Evolutionary conservation across 1,139 yeast genomes (phyloP).

Genomic region (Meyerozyma athensensis): DNA sequence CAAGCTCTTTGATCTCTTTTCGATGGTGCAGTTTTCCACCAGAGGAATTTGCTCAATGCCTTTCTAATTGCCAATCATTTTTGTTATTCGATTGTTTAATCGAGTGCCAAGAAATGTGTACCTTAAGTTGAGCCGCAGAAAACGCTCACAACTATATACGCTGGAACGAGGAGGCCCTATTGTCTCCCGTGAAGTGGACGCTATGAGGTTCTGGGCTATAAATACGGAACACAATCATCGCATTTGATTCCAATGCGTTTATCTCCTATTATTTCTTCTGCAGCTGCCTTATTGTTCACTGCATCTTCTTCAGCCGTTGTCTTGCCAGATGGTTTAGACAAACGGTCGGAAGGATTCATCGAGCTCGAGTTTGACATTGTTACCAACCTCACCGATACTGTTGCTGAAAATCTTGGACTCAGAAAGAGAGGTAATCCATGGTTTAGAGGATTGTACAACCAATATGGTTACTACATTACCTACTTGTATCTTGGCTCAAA

Average conservation of each 20-base stretch:
- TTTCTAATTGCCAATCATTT: no score
- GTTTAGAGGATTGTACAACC: background rate
- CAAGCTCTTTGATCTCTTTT: no score
- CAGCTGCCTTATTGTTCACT: background rate
- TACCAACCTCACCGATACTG: background rate
- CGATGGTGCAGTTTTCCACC: no score
- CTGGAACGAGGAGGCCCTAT: background rate
- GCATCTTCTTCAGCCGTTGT: background rate
- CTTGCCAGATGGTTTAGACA: background rate
- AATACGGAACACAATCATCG: background rate
- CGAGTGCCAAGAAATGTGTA: no score
- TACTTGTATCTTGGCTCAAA: constrained; percentile 7
- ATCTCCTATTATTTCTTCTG: background rate
- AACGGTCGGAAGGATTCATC: background rate
- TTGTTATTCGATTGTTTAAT: no score
- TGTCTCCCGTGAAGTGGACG: background rate
- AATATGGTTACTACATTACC: background rate
- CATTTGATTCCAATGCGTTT: background rate
- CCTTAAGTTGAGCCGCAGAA: no score
- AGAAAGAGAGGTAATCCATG: background rate
- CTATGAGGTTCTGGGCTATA: background rate
- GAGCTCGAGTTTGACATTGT: background rate
- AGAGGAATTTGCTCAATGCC: no score
- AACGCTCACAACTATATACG: background rate
- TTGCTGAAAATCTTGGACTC: background rate